Conservation (phyloP, 441 rosid species). For the Populus hybrid region DNA sequence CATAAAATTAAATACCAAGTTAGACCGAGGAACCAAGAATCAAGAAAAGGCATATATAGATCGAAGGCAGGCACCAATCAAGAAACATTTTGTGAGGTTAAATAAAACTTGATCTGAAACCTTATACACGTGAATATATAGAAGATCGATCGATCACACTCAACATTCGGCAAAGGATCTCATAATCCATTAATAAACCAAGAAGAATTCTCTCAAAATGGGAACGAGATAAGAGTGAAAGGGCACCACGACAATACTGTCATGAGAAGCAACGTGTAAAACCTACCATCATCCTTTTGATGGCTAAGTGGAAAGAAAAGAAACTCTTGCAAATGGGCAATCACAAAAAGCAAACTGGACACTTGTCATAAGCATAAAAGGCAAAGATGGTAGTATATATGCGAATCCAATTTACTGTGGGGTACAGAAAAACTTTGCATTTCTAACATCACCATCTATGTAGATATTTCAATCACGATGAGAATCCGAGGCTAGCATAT, state of each 20-base stretch:
- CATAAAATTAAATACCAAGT: no score
- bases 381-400: neutral
- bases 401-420: conserved; percentile 31
- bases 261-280: conserved; percentile 24
- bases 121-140: neutral
- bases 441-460: no score
- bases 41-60: no score
- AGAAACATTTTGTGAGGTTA: neutral
- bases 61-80: no score
- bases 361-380: conserved; percentile 10
- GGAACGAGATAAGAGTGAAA: neutral
- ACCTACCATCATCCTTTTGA: conserved; percentile 20
- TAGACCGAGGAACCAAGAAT: no score
- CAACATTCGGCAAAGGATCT: neutral
- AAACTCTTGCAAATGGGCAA: conserved; percentile 2
- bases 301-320: conserved; percentile 6
- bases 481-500: conserved; percentile 6
- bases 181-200: neutral
- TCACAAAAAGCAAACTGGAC: conserved; percentile 7
- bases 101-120: neutral
- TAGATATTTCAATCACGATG: neutral
- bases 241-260: neutral
- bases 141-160: neutral
- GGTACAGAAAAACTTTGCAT: conserved; percentile 11
- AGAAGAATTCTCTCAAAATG: neutral